These are phyloP conservation scores for Ailanthus altissimus DNA, from an alignment of 345 rosid genomes.

Conservation along the genomic window DNA sequence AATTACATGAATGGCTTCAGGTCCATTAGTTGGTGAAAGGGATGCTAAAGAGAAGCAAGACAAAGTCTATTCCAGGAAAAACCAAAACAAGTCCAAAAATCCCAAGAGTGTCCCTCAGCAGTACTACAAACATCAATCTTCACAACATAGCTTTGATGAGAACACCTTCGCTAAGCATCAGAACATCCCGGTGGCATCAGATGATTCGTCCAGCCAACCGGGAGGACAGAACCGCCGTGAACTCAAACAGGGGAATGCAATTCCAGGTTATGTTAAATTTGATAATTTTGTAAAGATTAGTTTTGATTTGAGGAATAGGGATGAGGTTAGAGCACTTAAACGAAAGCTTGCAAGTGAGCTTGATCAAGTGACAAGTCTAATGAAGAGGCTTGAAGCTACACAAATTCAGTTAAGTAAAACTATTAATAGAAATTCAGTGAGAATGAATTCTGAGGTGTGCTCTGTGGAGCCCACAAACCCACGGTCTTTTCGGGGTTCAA, in stretches of 20 bases:
- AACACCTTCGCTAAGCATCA: slow-evolving; percentile 26
- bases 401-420: slow-evolving; percentile 22
- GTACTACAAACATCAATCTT: slow-evolving; percentile 15
- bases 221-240: slow-evolving; percentile 15
- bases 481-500: slow-evolving; percentile 19
- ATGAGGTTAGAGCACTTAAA: slow-evolving; percentile 43
- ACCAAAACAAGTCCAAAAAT: slow-evolving; percentile 21
- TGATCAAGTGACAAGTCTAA: slow-evolving; percentile 48
- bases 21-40: slow-evolving; percentile 16
- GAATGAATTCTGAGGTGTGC: slow-evolving; percentile 54
- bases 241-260: slow-evolving; percentile 25
- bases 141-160: slow-evolving; percentile 26
- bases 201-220: slow-evolving; percentile 42
- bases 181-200: slow-evolving; percentile 36
- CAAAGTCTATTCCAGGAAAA: slow-evolving; percentile 24
- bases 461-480: slow-evolving; percentile 41
- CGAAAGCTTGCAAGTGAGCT: slow-evolving; percentile 60
- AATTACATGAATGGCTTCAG: slow-evolving; percentile 33
- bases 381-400: slow-evolving; percentile 46
- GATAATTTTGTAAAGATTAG: slow-evolving; percentile 47
- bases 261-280: slow-evolving; percentile 43
- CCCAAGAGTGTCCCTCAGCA: slow-evolving; percentile 8
- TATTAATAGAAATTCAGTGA: slow-evolving; percentile 17
- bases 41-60: slow-evolving; percentile 21
- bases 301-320: slow-evolving; percentile 35